Conservation (phyloP, 2,329 filamentous ascomycete species). For the Aspergillus ustus region DNA sequence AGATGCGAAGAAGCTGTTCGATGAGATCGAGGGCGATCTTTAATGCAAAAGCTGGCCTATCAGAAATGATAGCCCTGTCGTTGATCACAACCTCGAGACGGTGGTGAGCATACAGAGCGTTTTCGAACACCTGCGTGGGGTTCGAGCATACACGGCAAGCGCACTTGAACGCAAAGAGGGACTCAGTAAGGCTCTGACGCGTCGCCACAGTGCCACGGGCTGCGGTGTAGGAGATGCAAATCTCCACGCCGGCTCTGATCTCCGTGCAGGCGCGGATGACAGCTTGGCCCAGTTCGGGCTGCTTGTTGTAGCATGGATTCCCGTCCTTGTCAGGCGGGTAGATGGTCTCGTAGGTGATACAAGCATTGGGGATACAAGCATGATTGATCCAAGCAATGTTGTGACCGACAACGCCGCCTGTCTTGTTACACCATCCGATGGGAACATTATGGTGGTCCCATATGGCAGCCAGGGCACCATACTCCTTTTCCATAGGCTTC, state of each 20-base stretch:
- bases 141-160: slow-evolving; percentile 28
- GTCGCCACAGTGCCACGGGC: not conserved
- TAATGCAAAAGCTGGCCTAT: slow-evolving; percentile 22
- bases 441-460: slow-evolving; percentile 19
- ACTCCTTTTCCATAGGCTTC: not conserved
- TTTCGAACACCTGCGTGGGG: slow-evolving; percentile 18
- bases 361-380: slow-evolving; percentile 31
- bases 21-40: slow-evolving; percentile 20
- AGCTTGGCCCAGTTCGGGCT: slow-evolving; percentile 3
- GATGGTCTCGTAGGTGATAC: slow-evolving; percentile 13
- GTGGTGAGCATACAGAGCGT: slow-evolving; percentile 14
- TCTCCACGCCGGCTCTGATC: slow-evolving; percentile 31
- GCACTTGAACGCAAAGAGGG: slow-evolving; percentile 30
- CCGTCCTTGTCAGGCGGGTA: slow-evolving; percentile 8
- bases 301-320: not conserved
- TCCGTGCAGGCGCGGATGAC: slow-evolving; percentile 23
- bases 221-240: slow-evolving; percentile 29
- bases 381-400: slow-evolving; percentile 30
- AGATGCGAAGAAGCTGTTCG: not conserved
- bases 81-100: slow-evolving; percentile 11
- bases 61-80: slow-evolving; percentile 7
- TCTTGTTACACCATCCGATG: not conserved
- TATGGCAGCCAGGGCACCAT: not conserved
- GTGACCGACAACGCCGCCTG: slow-evolving; percentile 16
- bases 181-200: slow-evolving; percentile 20